A percentile compares a stretch with the other conserved stretches of the same genome.
phyloP scores from a whole-genome alignment of 108 stramenopile species.

The Cyclostephanos tholiformis region DNA sequence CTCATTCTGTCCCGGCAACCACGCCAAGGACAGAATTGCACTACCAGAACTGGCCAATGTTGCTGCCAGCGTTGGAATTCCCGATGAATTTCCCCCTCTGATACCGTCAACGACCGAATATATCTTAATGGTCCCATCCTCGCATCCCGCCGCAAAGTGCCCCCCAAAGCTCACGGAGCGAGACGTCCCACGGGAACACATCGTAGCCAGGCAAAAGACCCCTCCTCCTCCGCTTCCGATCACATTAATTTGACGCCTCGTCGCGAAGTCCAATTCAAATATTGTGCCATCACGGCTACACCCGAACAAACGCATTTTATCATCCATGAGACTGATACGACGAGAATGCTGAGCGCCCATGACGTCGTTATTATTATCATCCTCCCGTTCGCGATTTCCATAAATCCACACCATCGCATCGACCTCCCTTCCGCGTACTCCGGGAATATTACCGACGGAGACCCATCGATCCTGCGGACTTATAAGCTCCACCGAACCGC shows the following conservation, averaged over 20 bases:
- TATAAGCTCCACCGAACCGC: conserved; percentile 70
- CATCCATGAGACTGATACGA: conserved; percentile 6
- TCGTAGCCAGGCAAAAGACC: conserved; percentile 66
- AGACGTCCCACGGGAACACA: conserved; percentile 33
- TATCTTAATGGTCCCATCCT: conserved; percentile 80
- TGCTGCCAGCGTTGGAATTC: conserved; percentile 63
- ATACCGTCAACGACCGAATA: conserved; percentile 56
- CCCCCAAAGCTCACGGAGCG: conserved; percentile 30
- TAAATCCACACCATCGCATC: conserved; percentile 61
- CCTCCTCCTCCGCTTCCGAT: conserved; percentile 80
- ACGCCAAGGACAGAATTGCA: conserved; percentile 84
- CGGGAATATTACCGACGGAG: conserved; percentile 50
- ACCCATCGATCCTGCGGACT: conserved; percentile 63
- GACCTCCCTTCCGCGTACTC: conserved; percentile 45
- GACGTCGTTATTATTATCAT: not conserved
- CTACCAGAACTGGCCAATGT: conserved; percentile 79
- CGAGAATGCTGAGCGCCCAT: not conserved
- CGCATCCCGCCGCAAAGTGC: conserved; percentile 62
- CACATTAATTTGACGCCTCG: conserved; percentile 50
- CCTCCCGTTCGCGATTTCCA: conserved; percentile 17
- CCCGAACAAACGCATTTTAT: conserved; percentile 56
- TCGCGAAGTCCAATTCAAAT: conserved; percentile 72
- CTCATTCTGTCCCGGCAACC: conserved; percentile 50
- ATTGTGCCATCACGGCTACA: conserved; percentile 79
- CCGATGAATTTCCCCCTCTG: conserved; percentile 12